Base-by-base conservation (phyloP, 768 basidiomycete species). In the Amylocystis lapponica region DNA sequence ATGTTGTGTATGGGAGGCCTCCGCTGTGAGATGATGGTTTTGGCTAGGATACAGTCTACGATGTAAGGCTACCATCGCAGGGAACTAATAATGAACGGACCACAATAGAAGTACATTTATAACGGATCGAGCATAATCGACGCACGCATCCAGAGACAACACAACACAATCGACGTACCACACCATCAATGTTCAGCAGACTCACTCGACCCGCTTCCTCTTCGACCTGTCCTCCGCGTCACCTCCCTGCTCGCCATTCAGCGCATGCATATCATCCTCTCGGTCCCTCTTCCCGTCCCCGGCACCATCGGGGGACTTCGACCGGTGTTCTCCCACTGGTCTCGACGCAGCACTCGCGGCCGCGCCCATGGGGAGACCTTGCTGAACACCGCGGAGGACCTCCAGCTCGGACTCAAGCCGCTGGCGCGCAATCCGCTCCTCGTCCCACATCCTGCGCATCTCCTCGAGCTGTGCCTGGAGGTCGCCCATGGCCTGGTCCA, bases 401-500 rank as follows among this genome's bases (percentile, higher is more conserved):
- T 80, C 76, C 12, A 87, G 63, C 57, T 88, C 86, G n/a, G 63
- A 65, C 62, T 87, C 83, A 0, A 75, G 67, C 27, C 82, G 65
- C 60, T 76, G 68, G 25, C 83, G 70, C 3, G 66, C 69, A 41
- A 67, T 66, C 16, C 83, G 72, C 59, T 90, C 88, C 52, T 86
- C 83, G 40, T 88, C 87, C 82, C 86, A 88, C 57, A 81, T 52
- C n/a, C 83, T 69, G 56, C 84, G 79, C 60, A 85, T 71, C 62
- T 90, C 88, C 54, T 89, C 88, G 10, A 91, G 70, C 59, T 90
- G 87, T 12, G 80, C 78, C 61, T 90, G 86, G 44, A 88, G 65
- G 53, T 89, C 87, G 5, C 84, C 85, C 87, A 89, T 87, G 2
- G 86, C 87, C 64, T 92, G 90, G 56, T 93, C 91, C 84, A 88